Conservation (phyloP, 768 basidiomycete species). For the Termitomyces sp. region DNA sequence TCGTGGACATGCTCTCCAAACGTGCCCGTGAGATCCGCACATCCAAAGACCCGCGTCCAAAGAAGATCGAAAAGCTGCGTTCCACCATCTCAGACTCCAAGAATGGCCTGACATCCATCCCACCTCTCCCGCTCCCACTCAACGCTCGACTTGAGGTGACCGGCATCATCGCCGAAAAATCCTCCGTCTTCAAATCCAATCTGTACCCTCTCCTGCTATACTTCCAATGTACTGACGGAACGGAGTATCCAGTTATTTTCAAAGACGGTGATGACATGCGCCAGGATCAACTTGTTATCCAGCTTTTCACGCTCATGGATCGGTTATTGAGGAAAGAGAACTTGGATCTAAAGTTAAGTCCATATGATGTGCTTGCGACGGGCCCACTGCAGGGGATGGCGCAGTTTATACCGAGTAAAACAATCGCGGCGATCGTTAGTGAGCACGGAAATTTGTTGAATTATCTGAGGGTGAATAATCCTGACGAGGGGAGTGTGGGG, state of each 20-base stretch:
- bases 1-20: constrained; percentile 82
- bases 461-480: constrained; percentile 81
- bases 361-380: constrained; percentile 92
- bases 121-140: constrained; percentile 83
- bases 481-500: constrained; percentile 92
- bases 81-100: constrained; percentile 81
- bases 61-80: constrained; percentile 97
- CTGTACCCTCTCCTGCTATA: constrained; percentile 88
- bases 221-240: constrained; percentile 81
- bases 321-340: constrained; percentile 90
- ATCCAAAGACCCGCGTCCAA: constrained; percentile 90
- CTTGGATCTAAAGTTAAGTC: constrained; percentile 85
- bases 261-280: constrained; percentile 99
- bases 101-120: constrained; percentile 75
- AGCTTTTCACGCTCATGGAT: constrained; percentile 99
- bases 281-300: constrained; percentile 97
- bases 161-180: constrained; percentile 89
- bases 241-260: constrained; percentile 93
- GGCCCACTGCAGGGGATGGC: constrained; percentile 92
- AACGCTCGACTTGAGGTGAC: constrained; percentile 83
- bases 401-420: constrained; percentile 95
- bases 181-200: constrained; percentile 96
- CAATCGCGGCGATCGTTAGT: constrained; percentile 90
- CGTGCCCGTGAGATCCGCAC: constrained; percentile 84
- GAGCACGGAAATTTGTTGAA: constrained; percentile 87